These are phyloP conservation scores for Sarocladiaceae sp. DNA, from an alignment of 2,329 filamentous ascomycete species.

Conservation along the genomic window DNA sequence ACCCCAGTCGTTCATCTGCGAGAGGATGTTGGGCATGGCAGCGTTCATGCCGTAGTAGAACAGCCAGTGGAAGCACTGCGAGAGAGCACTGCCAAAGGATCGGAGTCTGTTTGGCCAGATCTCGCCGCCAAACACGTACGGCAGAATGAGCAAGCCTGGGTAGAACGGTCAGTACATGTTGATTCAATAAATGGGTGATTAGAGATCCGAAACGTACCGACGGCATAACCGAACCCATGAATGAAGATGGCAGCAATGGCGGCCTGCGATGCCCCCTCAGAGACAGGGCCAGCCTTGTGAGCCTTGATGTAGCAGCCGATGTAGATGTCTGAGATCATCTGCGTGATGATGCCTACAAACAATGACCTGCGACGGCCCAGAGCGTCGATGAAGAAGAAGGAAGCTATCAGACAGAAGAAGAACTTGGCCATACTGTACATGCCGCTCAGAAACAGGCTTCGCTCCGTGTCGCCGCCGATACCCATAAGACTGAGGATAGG, in stretches of 20 bases:
- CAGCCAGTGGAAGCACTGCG: slow-evolving; percentile 23
- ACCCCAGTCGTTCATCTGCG: slow-evolving; percentile 31
- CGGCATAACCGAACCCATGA: slow-evolving; percentile 37
- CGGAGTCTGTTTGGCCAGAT: slow-evolving; percentile 39
- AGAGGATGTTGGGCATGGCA: slow-evolving; percentile 27
- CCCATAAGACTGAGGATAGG: slow-evolving; percentile 34
- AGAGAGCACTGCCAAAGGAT: slow-evolving; percentile 35
- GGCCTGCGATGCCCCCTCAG: slow-evolving; percentile 24
- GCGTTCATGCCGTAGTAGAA: slow-evolving; percentile 33
- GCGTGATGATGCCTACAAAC: slow-evolving; percentile 26
- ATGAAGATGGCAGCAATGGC: slow-evolving; percentile 38
- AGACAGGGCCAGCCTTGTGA: slow-evolving; percentile 18
- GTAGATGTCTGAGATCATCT: slow-evolving; percentile 35
- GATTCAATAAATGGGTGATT: background rate
- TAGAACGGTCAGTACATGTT: background rate
- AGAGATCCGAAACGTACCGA: slow-evolving; percentile 15
- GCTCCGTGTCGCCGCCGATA: slow-evolving; percentile 19
- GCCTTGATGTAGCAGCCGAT: slow-evolving; percentile 33
- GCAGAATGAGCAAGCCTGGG: slow-evolving; percentile 28
- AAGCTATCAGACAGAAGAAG: slow-evolving; percentile 31
- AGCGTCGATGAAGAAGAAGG: slow-evolving; percentile 38
- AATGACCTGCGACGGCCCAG: slow-evolving; percentile 32
- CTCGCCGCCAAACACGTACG: slow-evolving; percentile 38
- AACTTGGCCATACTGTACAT: slow-evolving; percentile 39
- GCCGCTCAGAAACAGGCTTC: slow-evolving; percentile 31